Conservation (phyloP, 805 yeast genomes). For the Candida maesae region DNA sequence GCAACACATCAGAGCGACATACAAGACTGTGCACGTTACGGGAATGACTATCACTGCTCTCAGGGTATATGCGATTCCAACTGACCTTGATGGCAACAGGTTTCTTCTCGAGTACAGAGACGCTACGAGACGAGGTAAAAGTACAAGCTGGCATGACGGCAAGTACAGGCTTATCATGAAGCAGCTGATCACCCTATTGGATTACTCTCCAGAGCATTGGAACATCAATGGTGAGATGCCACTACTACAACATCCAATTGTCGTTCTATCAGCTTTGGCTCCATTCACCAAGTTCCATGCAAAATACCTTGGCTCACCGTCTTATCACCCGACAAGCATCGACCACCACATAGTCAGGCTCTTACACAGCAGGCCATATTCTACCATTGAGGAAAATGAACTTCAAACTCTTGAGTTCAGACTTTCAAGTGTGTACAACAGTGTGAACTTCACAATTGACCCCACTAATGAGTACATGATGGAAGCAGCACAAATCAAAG, state of each 20-base stretch:
- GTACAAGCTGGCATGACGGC: constrained; percentile 32
- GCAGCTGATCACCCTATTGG: constrained; percentile 38
- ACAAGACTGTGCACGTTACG: constrained; percentile 21
- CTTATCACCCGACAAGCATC: constrained; percentile 19
- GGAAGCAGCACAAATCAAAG: constrained; percentile 32
- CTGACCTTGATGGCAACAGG: constrained; percentile 37
- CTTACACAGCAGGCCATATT: constrained; percentile 15
- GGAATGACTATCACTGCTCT: constrained; percentile 26
- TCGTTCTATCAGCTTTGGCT: constrained; percentile 21
- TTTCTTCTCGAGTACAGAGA: constrained; percentile 35
- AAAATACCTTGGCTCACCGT: constrained; percentile 14
- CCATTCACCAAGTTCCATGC: constrained; percentile 16
- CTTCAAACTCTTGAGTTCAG: constrained; percentile 12
- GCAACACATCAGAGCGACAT: constrained; percentile 41
- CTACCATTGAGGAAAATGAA: background rate
- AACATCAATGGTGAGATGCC: background rate
- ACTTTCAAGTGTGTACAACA: constrained; percentile 16
- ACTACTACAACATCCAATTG: background rate
- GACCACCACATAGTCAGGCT: constrained; percentile 35
- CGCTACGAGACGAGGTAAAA: constrained; percentile 31
- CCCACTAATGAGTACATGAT: constrained; percentile 8
- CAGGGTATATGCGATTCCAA: constrained; percentile 47
- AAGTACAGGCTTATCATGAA: constrained; percentile 32
- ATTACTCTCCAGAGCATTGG: constrained; percentile 41
- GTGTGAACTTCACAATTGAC: constrained; percentile 10